Percentiles rank a stretch among this genome's conserved stretches.
phyloP scores from a whole-genome alignment of 805 yeast species.

The Pichia nanzhaoensis region DNA sequence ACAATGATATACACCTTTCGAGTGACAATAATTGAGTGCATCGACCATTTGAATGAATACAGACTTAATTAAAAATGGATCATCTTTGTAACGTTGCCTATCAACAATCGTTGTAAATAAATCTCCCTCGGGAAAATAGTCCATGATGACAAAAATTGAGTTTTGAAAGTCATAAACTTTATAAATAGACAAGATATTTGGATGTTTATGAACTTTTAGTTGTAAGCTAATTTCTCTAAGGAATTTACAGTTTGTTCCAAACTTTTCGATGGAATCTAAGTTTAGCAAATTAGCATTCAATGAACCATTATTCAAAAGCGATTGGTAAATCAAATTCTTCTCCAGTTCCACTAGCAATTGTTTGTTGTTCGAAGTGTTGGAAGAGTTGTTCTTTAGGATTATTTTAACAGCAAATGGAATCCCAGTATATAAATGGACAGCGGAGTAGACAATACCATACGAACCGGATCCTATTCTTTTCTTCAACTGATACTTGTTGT shows the following conservation, averaged over 20 bases:
- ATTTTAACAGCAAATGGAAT: constrained; percentile 65
- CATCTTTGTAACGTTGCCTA: constrained; percentile 49
- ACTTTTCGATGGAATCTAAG: constrained; percentile 30
- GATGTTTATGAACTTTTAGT: constrained; percentile 66
- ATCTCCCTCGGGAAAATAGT: constrained; percentile 80
- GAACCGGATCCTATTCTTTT: constrained; percentile 76
- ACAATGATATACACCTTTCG: constrained; percentile 80
- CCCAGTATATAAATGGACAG: constrained; percentile 46
- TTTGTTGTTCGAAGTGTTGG: constrained; percentile 26
- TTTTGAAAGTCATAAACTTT: constrained; percentile 58
- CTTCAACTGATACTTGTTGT: constrained; percentile 36
- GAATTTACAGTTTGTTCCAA: constrained; percentile 32
- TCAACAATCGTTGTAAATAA: constrained; percentile 82
- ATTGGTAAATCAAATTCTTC: constrained; percentile 20
- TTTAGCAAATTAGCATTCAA: constrained; percentile 29
- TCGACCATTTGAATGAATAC: constrained; percentile 74
- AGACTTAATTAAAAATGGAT: constrained; percentile 44
- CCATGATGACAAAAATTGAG: constrained; percentile 72
- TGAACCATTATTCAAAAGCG: constrained; percentile 23
- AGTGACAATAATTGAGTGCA: constrained; percentile 77
- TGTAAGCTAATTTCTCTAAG: constrained; percentile 71
- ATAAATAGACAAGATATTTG: constrained; percentile 69
- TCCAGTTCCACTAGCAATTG: constrained; percentile 28
- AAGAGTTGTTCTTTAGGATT: constrained; percentile 43
- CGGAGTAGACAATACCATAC: constrained; percentile 73